Evolutionary conservation across 2,329 filamentous ascomycete species (phyloP).

Genomic region (Fusarium oxysporum): DNA sequence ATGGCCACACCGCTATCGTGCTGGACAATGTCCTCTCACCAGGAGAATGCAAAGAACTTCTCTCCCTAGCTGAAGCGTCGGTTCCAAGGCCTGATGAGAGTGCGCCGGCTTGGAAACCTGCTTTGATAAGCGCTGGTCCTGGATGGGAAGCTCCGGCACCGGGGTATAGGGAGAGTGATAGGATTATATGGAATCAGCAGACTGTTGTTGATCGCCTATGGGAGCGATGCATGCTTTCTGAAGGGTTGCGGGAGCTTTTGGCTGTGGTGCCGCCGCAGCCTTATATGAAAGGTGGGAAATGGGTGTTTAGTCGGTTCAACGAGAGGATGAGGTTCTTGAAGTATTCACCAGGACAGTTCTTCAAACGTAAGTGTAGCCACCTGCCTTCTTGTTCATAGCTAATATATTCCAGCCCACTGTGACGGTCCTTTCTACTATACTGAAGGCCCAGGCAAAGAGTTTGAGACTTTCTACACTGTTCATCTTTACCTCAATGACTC

Average conservation of each 20-base stretch:
- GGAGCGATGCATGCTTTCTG: constrained; percentile 62
- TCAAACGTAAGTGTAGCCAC: constrained; percentile 59
- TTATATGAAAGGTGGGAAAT: constrained; percentile 44
- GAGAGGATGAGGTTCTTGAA: constrained; percentile 80
- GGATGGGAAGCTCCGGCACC: constrained; percentile 67
- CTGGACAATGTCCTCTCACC: constrained; percentile 68
- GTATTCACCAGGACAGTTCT: constrained; percentile 79
- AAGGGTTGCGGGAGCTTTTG: constrained; percentile 57
- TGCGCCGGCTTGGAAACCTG: constrained; percentile 69
- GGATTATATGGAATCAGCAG: constrained; percentile 79
- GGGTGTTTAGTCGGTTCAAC: constrained; percentile 69
- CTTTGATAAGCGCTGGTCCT: constrained; percentile 73
- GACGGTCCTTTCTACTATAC: constrained; percentile 72
- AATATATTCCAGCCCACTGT: constrained; percentile 66
- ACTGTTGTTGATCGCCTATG: constrained; percentile 73
- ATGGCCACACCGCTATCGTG: constrained; percentile 65
- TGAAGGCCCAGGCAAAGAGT: constrained; percentile 56
- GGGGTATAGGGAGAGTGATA: constrained; percentile 75
- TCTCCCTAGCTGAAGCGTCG: constrained; percentile 64
- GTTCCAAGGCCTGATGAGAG: constrained; percentile 47
- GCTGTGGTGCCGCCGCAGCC: constrained; percentile 48
- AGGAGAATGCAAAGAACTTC: constrained; percentile 69
- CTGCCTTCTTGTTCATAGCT: not conserved
- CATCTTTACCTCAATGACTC: constrained; percentile 61
- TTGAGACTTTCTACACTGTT: constrained; percentile 64